Evolutionary conservation across 257 asterid species (phyloP), one percentile per base, ranked within the genome.

Genomic region (Fraxinus cuspidata): DNA sequence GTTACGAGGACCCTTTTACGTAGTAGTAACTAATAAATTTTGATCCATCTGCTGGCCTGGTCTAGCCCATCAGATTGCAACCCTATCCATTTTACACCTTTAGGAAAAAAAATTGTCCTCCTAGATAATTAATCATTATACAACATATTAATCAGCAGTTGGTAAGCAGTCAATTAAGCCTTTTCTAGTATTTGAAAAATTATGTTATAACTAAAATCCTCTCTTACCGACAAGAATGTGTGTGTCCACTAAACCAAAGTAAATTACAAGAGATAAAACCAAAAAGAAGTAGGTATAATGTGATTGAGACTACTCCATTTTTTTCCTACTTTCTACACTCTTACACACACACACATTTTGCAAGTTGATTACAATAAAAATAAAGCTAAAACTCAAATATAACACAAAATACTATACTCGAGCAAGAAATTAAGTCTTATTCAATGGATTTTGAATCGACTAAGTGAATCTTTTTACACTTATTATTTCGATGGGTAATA

Each of bases 161-260:
- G 97, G 94, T 93, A 88, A 84, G 92, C 80, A 83, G 93, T 88
- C 97, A 87, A 72, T 19, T 58, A 21, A 1, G 28, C 66, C 9
- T 78, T 63, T 66, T 67, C 75, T 79, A 23, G 74, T 71, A 71
- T 74, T 74, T 81, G 71, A 77, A 74, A 63, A 65, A 53, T 66
- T 21, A 71, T 58, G 66, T 19, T 6, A 5, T 83, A 81, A 89
- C 84, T 63, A 81, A 86, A 58, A n/a, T 16, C 66, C 66, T 58
- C 77, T 80, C 84, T 70, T 91, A 89, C 96, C 96, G 97, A 93
- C 96, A 91, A 76, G 87, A 84, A 87, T 83, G 84, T 91, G 92
- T 88, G 90, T 77, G 76, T 78, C 91, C 94, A 87, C 92, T 86
- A 84, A 85, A 77, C 69, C 19, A 0, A 76, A 70, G 87, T 80